phyloP scores from a whole-genome alignment of 768 basidiomycete genomes.

The Russula lepida region DNA sequence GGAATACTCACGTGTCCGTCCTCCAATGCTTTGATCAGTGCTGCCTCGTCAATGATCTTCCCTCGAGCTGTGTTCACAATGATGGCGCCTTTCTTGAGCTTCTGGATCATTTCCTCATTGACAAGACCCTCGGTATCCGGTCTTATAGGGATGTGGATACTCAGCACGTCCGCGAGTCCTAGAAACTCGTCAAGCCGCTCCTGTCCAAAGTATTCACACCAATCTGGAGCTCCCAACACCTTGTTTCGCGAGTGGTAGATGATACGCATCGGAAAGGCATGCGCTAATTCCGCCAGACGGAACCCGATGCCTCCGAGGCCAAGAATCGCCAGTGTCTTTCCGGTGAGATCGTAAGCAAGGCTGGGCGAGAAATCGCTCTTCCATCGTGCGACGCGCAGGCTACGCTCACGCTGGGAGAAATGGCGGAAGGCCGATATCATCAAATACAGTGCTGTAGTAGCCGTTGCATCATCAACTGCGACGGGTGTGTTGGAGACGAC shows the following conservation, averaged over 20 bases:
- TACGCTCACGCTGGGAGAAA: conserved; percentile 55
- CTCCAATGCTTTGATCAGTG: conserved; percentile 76
- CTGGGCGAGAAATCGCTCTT: conserved; percentile 43
- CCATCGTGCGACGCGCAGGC: conserved; percentile 50
- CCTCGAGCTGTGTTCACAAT: conserved; percentile 89
- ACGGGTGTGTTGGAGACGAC: conserved; percentile 82
- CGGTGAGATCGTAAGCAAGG: conserved; percentile 54
- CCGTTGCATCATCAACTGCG: conserved; percentile 86
- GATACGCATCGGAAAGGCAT: conserved; percentile 83
- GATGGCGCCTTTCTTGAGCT: conserved; percentile 67
- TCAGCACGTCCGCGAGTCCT: conserved; percentile 68
- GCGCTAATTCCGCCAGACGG: conserved; percentile 60
- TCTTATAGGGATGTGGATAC: conserved; percentile 76
- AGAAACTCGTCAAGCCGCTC: conserved; percentile 57
- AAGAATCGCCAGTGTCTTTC: conserved; percentile 62
- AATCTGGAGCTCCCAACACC: conserved; percentile 50
- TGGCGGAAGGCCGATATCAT: conserved; percentile 71
- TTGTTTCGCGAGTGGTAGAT: conserved; percentile 68
- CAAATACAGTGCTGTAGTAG: conserved; percentile 80
- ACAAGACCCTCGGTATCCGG: conserved; percentile 66
- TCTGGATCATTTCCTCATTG: conserved; percentile 64
- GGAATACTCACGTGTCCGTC: conserved; percentile 68
- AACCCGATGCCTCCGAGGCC: conserved; percentile 73
- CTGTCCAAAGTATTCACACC: conserved; percentile 65
- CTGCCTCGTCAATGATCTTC: conserved; percentile 81